Percentiles rank a stretch among this genome's conserved stretches.
Evolutionary conservation across 2,329 filamentous ascomycete genomes (phyloP).

Genomic region (Beauveria sp.): DNA sequence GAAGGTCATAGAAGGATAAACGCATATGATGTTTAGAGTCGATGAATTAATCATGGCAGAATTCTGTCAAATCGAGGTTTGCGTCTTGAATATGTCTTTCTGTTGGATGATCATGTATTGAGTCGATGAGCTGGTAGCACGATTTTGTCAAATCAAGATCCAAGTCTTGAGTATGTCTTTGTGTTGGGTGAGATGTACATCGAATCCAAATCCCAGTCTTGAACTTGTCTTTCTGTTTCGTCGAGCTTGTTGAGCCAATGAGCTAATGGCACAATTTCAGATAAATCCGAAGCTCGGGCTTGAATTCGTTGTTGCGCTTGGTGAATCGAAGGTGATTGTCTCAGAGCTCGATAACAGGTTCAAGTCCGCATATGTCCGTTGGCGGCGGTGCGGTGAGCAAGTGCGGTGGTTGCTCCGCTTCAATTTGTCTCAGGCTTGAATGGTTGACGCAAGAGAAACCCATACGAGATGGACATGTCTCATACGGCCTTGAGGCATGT

Average conservation of each 20-base stretch:
- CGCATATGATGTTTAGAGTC: background rate
- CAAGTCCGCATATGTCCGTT: background rate
- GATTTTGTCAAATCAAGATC: no score
- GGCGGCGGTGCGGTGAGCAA: background rate
- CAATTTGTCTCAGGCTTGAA: background rate
- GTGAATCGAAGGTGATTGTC: background rate
- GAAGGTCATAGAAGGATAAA: conserved; percentile 4
- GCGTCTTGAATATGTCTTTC: background rate
- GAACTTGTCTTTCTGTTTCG: background rate
- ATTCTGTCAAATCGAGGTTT: background rate
- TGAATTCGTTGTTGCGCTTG: background rate
- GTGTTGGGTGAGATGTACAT: no score
- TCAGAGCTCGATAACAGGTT: background rate
- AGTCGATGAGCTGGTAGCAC: background rate
- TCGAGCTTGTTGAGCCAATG: background rate
- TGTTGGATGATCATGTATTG: background rate
- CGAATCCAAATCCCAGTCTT: background rate
- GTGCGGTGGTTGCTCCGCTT: background rate
- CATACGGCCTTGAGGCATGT: background rate
- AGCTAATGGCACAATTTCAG: background rate
- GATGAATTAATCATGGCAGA: background rate
- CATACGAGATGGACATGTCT: conserved; percentile 3
- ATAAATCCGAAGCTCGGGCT: background rate
- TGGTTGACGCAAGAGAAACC: background rate
- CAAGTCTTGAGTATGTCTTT: no score